Evolutionary conservation across 805 yeast genomes (phyloP).

Genomic region (Torulaspora franciscae): DNA sequence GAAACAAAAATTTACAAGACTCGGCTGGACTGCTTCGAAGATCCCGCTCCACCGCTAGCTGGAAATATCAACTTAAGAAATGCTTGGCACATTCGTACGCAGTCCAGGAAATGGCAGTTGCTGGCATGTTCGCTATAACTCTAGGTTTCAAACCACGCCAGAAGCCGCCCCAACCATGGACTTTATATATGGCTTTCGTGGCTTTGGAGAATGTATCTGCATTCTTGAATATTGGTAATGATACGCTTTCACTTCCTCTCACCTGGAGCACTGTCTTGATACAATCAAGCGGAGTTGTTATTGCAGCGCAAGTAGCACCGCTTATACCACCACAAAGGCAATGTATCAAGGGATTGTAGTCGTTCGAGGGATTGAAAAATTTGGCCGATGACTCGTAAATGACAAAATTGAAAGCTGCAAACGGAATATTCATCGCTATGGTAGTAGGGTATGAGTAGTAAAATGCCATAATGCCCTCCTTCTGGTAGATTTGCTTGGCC

Average conservation of each 20-base stretch:
- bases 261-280: constrained; percentile 89
- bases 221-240: constrained; percentile 39
- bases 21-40: background rate
- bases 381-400: constrained; percentile 83
- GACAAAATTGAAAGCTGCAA: constrained; percentile 90
- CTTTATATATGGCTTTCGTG: constrained; percentile 56
- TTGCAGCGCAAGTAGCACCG: constrained; percentile 92
- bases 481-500: constrained; percentile 44
- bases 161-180: constrained; percentile 64
- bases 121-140: constrained; percentile 86
- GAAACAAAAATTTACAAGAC: constrained; percentile 5
- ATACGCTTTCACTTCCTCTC: constrained; percentile 47
- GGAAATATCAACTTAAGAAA: constrained; percentile 22
- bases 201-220: constrained; percentile 70
- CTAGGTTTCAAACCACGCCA: constrained; percentile 85
- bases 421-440: constrained; percentile 83
- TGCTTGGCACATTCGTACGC: constrained; percentile 93
- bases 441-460: constrained; percentile 94
- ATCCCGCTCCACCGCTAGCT: background rate
- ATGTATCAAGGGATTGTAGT: constrained; percentile 84
- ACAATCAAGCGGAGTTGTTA: constrained; percentile 92
- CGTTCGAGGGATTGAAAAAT: constrained; percentile 67
- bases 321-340: constrained; percentile 91
- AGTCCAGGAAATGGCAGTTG: constrained; percentile 97
- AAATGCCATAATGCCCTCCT: constrained; percentile 75